Base-by-base conservation (phyloP, 2,329 filamentous ascomycete species). In the Aspergillus fischeri region DNA sequence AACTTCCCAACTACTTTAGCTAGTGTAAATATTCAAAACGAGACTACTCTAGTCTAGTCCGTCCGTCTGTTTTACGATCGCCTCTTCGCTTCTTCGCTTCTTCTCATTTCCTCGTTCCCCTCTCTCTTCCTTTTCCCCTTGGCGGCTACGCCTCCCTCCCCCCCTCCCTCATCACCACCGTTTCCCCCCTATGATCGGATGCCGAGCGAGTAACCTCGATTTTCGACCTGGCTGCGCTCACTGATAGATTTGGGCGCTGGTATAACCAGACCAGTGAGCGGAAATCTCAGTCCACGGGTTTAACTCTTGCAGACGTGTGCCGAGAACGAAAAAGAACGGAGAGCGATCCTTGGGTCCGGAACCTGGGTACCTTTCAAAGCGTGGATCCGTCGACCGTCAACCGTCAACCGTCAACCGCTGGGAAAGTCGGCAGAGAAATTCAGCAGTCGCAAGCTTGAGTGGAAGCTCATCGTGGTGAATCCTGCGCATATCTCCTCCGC, bases 341-440 rank as follows among this genome's bases (percentile, higher is more conserved):
- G 27, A 27, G 4, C 11, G 24, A 35, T 47, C 14, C 53, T 53
- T 56, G 55, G 58, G 58, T 60, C 60, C 53, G 55, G 52, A 55
- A 55, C 47, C 55, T 48, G 52, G 58, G 58, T 56, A 53, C 56
- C 53, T 21, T 47, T 27, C 9, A 47, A 47, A 58, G 51, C 60
- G 60, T 62, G 60, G 60, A 60, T 58, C 60, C 55, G 51, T 28
- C 27, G 27, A 28, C 27, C 45, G 32, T 21, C 24, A 47, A 53
- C 28, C 24, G n/a, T 41, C 44, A 35, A 56, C 41, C 27, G 53
- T 49, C 50, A 49, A 51, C 42, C 42, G 44, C 8, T 47, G 44
- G 44, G 44, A 47, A 11, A 14, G 44, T 21, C 21, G 24, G 10
- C 20, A 27, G 5, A 24, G 24, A 24, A 47, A 27, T 47, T 27